Base-by-base conservation (phyloP, 1,284 basidiomycete species). In the Dichomitus squalens region DNA sequence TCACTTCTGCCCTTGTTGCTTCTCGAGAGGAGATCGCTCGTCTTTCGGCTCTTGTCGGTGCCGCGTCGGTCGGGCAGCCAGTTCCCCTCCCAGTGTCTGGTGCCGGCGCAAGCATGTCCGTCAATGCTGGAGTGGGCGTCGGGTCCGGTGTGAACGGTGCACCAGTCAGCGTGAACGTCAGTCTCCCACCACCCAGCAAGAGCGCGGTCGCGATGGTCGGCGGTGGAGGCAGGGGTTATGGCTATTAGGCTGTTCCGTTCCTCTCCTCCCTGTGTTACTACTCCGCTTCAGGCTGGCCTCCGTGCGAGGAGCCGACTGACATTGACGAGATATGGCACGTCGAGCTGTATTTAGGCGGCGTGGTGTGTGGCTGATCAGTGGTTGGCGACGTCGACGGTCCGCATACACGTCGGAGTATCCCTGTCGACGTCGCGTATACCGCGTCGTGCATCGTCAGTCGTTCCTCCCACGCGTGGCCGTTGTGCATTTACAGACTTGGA, bases 1-100 rank as follows among this genome's bases (percentile, higher is more conserved):
- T 99, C 25, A 81, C 87, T 61, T 76, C 85, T 54, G 82, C 87
- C 64, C 84, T 92, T n/a, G 85, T 90, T 47, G 81, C 87, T 6
- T 87, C 88, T 6, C 81, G 89, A 52, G 90, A 92, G 70, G 90
- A 92, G 73, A 88, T 92, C 49, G 85, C 87, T n/a, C 83, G 90
- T 1, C 79, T 93, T 0, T 84, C 84, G 4, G 80, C 88, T 0
- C 81, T 91, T 41, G 86, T 92, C 7, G 83, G 88, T 23, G 80
- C 79, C 36, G 78, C 79, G 2, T 84, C 81, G n/a, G 82, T 87
- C 66, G 59, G 75, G 59, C 64, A 65, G 16, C 55, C 66, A 7
- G 59, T 68, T 8, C 51, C 52, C 1, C 70, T 43, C 62, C 71
- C 35, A 64, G 69, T 60, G 18, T 62, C 59, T 9, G 62, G 57